Evolutionary conservation across 2,329 filamentous ascomycete species (phyloP).

Genomic region (Rhexocercosporidium sp.): DNA sequence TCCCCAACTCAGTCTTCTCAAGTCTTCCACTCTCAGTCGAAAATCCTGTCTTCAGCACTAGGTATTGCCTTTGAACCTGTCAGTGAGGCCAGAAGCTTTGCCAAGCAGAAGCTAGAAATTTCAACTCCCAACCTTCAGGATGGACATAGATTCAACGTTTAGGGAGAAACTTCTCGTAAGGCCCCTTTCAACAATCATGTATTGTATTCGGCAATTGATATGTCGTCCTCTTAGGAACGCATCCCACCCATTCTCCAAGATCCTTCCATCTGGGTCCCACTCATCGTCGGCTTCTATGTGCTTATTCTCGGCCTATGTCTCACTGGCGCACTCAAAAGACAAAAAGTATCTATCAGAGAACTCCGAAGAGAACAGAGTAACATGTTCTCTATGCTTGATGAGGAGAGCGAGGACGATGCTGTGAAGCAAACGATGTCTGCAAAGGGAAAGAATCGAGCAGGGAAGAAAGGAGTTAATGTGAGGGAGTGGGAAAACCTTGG

Average conservation of each 20-base stretch:
- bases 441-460: neutral
- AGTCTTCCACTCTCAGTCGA: no score
- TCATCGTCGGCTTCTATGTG: constrained; percentile 26
- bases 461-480: neutral
- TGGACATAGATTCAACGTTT: neutral
- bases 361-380: constrained; percentile 18
- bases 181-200: neutral
- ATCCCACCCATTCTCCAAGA: constrained; percentile 20
- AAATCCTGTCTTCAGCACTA: no score
- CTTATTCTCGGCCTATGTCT: constrained; percentile 25
- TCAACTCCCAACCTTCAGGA: neutral
- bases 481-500: constrained; percentile 2
- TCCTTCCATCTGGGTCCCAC: constrained; percentile 19
- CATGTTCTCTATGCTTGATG: neutral
- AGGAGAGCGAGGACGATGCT: neutral
- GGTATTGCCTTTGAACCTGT: no score
- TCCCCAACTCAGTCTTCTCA: no score
- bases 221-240: constrained; percentile 3
- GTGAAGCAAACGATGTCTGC: neutral
- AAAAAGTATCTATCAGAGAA: constrained; percentile 15
- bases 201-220: neutral
- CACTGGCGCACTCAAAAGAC: constrained; percentile 22
- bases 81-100: no score
- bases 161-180: constrained; percentile 2
- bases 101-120: neutral